Evolutionary conservation across 306 rosid species (phyloP), one percentile per base, ranked within the genome.

Genomic region (Delonix regia): DNA sequence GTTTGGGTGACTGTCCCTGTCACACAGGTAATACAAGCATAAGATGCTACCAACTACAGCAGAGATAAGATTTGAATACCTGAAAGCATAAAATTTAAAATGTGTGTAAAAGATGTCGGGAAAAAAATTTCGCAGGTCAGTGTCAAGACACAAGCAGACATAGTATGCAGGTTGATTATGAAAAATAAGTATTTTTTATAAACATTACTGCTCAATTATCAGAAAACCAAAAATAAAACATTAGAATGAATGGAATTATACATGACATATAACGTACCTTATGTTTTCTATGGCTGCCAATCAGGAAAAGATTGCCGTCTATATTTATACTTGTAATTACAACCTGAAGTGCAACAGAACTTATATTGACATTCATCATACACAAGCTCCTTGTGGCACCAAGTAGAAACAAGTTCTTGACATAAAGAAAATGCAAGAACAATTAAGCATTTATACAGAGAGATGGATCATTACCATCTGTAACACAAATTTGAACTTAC

Each of bases 261-360:
- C 89, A 27, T 85, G 66, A 45, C 22, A 70, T 39, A 70, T 56
- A 73, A n/a, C 72, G 63, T 64, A 82, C 85, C 85, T 82, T 77
- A 63, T 71, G 82, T 45, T 77, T 71, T 64, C 64, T 19, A 82
- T 71, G 53, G 63, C 82, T 82, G 52, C 85, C 85, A 33, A 77
- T 64, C 28, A 82, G 75, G 21, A 82, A 78, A 73, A 82, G 85
- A 41, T 22, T 77, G 22, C 85, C 90, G 2, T 86, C 80, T 61
- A 88, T 82, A 70, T 69, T 83, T 78, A 88, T 86, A 87, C 97
- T 90, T 74, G 94, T 90, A 76, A 93, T 77, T 80, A 93, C 91
- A 80, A 93, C 92, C 96, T 93, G 89, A 39, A 76, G 61, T 48
- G 5, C 51, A 73, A 63, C 12, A 69, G 55, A 51, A 44, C 59